These are phyloP conservation scores for Ogataea degrootiae DNA, from an alignment of 805 yeast species.

Conservation along the genomic window DNA sequence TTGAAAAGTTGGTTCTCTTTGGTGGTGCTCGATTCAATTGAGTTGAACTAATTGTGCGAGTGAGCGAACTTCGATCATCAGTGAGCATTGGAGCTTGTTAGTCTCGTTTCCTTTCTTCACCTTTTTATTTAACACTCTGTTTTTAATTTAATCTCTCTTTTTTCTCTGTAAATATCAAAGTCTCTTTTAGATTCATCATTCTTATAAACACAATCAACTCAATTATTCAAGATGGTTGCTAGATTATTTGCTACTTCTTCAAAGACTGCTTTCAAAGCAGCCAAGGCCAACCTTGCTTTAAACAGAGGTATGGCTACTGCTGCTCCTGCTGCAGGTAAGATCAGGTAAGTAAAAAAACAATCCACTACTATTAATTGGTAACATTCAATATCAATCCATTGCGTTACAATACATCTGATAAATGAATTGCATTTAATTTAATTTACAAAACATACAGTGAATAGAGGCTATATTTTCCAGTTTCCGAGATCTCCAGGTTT, in stretches of 20 bases:
- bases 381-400: background rate
- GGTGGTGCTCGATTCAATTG: too few relatives aligned
- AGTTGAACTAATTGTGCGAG: too few relatives aligned
- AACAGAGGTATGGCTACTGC: conserved; percentile 76
- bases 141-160: background rate
- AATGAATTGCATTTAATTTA: background rate
- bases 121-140: background rate
- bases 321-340: conserved; percentile 75
- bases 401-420: background rate
- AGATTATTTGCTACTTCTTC: conserved; percentile 62
- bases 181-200: background rate
- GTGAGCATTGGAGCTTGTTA: too few relatives aligned
- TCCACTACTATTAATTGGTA: too few relatives aligned
- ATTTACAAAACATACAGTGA: background rate
- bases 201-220: conserved; percentile 7
- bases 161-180: background rate
- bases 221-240: conserved; percentile 34
- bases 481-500: background rate
- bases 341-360: conserved; percentile 58
- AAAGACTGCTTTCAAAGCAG: conserved; percentile 85
- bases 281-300: conserved; percentile 74
- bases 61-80: too few relatives aligned
- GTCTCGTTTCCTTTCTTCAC: too few relatives aligned
- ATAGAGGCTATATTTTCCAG: background rate
- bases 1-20: too few relatives aligned